phyloP scores from a whole-genome alignment of 2,329 filamentous ascomycete species.

The Dryadomyces quercus-mongolicae region DNA sequence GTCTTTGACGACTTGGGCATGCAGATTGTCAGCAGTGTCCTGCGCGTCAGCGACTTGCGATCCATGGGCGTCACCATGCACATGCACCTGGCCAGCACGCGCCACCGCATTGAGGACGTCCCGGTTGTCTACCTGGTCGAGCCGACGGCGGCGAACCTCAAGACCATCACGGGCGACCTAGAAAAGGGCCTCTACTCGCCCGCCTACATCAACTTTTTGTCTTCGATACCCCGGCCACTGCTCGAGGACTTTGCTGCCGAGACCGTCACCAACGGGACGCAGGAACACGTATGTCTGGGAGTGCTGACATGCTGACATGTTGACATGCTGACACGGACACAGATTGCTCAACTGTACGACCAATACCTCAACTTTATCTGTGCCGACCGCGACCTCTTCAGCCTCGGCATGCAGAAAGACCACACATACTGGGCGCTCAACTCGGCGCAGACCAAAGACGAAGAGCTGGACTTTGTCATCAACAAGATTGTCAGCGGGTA shows the following conservation, averaged over 20 bases:
- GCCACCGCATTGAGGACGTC: constrained; percentile 90
- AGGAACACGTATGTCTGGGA: constrained; percentile 42
- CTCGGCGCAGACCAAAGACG: constrained; percentile 80
- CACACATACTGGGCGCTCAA: constrained; percentile 95
- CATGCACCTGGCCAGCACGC: constrained; percentile 69
- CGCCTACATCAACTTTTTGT: constrained; percentile 94
- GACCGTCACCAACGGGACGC: constrained; percentile 71
- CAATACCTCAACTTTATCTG: constrained; percentile 98
- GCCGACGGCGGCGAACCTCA: constrained; percentile 68
- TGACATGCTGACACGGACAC: constrained; percentile 17
- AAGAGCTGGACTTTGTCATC: constrained; percentile 74
- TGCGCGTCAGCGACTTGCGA: constrained; percentile 85
- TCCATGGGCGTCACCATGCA: constrained; percentile 95
- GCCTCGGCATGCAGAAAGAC: constrained; percentile 79
- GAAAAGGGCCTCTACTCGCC: constrained; percentile 81
- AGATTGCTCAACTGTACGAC: constrained; percentile 86
- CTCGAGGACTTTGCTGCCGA: constrained; percentile 91
- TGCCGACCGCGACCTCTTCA: constrained; percentile 90
- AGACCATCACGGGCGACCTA: constrained; percentile 74
- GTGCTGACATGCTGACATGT: no score
- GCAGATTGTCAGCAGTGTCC: constrained; percentile 93
- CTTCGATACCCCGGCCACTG: constrained; percentile 77
- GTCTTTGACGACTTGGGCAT: constrained; percentile 86
- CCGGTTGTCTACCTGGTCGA: constrained; percentile 95
- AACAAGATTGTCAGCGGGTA: constrained; percentile 81